phyloP scores from a whole-genome alignment of 345 rosid species.

The Linum lewisii region DNA sequence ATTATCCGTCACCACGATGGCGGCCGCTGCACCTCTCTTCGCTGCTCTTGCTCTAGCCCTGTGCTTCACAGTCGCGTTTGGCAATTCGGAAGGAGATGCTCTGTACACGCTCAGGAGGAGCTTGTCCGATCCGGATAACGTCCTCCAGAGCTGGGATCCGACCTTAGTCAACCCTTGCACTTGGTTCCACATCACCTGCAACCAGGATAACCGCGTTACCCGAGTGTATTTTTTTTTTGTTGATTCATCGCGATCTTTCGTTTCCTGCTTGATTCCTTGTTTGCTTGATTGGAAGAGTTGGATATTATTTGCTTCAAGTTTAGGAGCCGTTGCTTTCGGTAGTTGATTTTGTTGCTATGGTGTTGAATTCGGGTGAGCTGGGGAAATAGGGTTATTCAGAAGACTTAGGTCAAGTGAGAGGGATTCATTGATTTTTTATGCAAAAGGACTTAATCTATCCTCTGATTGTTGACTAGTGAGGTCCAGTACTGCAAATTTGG shows the following conservation, averaged over 20 bases:
- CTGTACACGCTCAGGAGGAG: slow-evolving; percentile 58
- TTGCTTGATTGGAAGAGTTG: neutral
- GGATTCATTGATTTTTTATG: no score
- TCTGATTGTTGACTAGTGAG: neutral
- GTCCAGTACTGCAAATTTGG: neutral
- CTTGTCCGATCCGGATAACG: slow-evolving; percentile 73
- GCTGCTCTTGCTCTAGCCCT: slow-evolving; percentile 24
- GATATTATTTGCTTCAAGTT: neutral
- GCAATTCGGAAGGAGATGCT: slow-evolving; percentile 89
- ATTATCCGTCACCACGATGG: slow-evolving; percentile 29
- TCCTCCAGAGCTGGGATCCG: slow-evolving; percentile 99
- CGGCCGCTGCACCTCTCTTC: slow-evolving; percentile 21
- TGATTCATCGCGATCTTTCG: neutral
- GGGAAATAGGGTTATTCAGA: neutral
- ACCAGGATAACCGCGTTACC: slow-evolving; percentile 80
- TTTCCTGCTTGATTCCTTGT: neutral
- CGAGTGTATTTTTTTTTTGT: slow-evolving; percentile 43
- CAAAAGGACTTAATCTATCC: neutral
- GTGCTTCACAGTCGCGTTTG: slow-evolving; percentile 24
- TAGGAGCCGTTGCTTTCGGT: no score
- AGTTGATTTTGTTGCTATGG: no score
- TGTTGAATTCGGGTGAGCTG: no score
- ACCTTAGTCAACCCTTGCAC: slow-evolving; percentile 93
- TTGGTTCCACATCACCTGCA: slow-evolving; percentile 96
- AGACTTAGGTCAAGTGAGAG: neutral